phyloP scores from a whole-genome alignment of 768 basidiomycete genomes.

The Amanita subjunquillea region DNA sequence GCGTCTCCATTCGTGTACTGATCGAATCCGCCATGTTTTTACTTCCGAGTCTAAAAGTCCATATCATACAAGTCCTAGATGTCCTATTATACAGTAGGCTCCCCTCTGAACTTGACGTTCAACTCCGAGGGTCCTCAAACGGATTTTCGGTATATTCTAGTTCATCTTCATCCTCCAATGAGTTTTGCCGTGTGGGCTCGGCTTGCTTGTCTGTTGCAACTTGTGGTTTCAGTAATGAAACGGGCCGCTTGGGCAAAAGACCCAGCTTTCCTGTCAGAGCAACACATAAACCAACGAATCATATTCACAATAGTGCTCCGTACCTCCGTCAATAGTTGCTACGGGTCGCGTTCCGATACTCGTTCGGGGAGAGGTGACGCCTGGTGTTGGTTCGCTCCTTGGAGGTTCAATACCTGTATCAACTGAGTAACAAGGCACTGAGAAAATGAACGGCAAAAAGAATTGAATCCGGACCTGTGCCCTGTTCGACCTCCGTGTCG shows the following conservation, averaged over 20 bases:
- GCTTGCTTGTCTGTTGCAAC: slow-evolving; percentile 5
- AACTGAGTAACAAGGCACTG: background rate
- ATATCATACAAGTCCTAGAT: background rate
- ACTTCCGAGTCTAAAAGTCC: background rate
- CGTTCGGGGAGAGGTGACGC: background rate
- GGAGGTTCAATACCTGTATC: background rate
- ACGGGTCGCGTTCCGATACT: slow-evolving; percentile 1
- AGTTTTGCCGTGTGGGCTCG: slow-evolving; percentile 11
- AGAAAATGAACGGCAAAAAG: background rate
- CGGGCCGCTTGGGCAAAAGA: slow-evolving; percentile 64
- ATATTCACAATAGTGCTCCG: background rate
- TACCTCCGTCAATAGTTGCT: slow-evolving; percentile 22
- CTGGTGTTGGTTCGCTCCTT: background rate
- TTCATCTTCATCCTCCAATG: slow-evolving; percentile 37
- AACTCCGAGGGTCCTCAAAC: slow-evolving; percentile 40
- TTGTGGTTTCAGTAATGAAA: slow-evolving; percentile 38
- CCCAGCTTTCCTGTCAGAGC: slow-evolving; percentile 47
- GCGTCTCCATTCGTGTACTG: slow-evolving; percentile 30
- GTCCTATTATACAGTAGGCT: background rate
- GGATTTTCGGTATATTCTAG: slow-evolving; percentile 69
- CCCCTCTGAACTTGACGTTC: background rate
- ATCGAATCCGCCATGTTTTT: background rate
- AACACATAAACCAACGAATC: background rate
- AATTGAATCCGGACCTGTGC: slow-evolving; percentile 4
- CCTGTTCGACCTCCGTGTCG: slow-evolving; percentile 9